Evolutionary conservation across 176 grass and related monocot species (phyloP).

Genomic region (Musa troglodytarum): DNA sequence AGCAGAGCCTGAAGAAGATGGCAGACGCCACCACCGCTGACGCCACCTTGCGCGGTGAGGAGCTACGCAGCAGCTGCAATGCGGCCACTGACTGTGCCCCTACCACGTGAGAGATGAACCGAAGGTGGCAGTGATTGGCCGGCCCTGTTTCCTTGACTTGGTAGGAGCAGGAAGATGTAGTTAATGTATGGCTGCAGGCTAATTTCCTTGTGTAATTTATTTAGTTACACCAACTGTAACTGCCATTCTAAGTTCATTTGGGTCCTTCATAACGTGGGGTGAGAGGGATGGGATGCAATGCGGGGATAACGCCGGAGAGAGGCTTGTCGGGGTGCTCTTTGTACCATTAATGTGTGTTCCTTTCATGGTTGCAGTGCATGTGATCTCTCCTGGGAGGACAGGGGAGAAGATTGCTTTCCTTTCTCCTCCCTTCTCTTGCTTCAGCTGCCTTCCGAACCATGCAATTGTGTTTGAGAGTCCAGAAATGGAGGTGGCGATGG

Average conservation of each 20-base stretch:
- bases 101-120: neutral
- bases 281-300: neutral
- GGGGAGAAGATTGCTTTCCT: too few species aligned
- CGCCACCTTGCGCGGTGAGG: conserved; percentile 18
- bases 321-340: neutral
- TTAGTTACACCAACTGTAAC: neutral
- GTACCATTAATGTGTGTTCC: neutral
- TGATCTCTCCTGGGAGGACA: neutral
- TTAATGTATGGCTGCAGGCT: neutral
- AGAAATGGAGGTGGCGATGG: too few species aligned
- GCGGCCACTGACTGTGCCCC: conserved; percentile 26
- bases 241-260: neutral
- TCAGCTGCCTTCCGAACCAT: too few species aligned
- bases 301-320: neutral
- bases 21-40: neutral
- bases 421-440: too few species aligned
- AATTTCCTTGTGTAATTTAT: neutral
- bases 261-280: neutral
- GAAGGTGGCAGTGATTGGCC: neutral
- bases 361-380: neutral
- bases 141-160: neutral
- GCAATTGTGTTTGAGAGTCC: too few species aligned
- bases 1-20: conserved; percentile 40
- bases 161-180: neutral
- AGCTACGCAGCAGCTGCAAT: conserved; percentile 31